Evolutionary conservation across 2,329 filamentous ascomycete genomes (phyloP).

Genomic region (Fusarium camptoceras): DNA sequence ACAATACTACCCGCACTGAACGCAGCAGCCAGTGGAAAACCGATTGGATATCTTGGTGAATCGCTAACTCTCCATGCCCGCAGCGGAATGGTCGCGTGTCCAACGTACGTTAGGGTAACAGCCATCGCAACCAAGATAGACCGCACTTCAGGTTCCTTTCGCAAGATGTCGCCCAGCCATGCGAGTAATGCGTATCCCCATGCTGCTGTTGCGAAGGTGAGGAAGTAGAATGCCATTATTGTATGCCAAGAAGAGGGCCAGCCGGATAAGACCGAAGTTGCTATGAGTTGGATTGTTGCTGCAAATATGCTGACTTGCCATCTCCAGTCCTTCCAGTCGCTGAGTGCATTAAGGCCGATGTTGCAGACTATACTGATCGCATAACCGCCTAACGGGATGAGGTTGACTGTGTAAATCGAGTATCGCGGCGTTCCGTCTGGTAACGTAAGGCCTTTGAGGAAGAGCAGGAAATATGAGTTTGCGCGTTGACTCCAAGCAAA

Average conservation of each 20-base stretch:
- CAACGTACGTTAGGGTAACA: slow-evolving; percentile 39
- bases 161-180: slow-evolving; percentile 47
- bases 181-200: slow-evolving; percentile 48
- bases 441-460: slow-evolving; percentile 48
- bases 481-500: slow-evolving; percentile 53
- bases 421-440: slow-evolving; percentile 40
- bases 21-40: slow-evolving; percentile 33
- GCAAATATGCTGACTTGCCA: slow-evolving; percentile 67
- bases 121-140: slow-evolving; percentile 38
- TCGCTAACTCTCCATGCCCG: slow-evolving; percentile 41
- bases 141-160: slow-evolving; percentile 48
- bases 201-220: slow-evolving; percentile 52
- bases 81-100: slow-evolving; percentile 39
- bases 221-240: slow-evolving; percentile 53
- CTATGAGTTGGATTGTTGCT: slow-evolving; percentile 52
- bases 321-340: slow-evolving; percentile 57
- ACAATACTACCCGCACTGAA: slow-evolving; percentile 40
- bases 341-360: slow-evolving; percentile 66
- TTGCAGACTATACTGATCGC: slow-evolving; percentile 59
- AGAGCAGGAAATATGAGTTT: slow-evolving; percentile 52
- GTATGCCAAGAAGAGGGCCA: slow-evolving; percentile 38
- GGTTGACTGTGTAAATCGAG: slow-evolving; percentile 60
- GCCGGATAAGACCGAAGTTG: slow-evolving; percentile 46
- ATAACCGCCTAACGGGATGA: slow-evolving; percentile 59
- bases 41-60: slow-evolving; percentile 35